Evolutionary conservation across 164 flowering plant genomes (phyloP).

Genomic region (Macadamia integrifolia): DNA sequence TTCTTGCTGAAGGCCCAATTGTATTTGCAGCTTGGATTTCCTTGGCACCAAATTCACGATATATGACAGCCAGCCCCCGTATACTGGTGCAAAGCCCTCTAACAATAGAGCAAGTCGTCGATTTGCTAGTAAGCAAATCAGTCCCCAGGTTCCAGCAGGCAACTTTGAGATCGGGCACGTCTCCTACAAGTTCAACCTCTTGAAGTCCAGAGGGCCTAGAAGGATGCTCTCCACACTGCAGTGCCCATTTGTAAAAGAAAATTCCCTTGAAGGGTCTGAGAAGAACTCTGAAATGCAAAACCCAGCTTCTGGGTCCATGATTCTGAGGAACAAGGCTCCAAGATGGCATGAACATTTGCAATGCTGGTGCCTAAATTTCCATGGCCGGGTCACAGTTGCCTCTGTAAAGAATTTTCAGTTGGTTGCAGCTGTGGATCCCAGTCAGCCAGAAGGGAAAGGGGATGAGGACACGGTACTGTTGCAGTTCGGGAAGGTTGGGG

Average conservation of each 20-base stretch:
- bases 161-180: slow-evolving; percentile 62
- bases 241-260: slow-evolving; percentile 21
- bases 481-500: slow-evolving; percentile 88
- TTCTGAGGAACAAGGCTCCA: slow-evolving; percentile 76
- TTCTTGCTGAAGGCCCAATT: not conserved
- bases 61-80: slow-evolving; percentile 65
- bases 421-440: slow-evolving; percentile 64
- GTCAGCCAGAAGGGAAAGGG: slow-evolving; percentile 68
- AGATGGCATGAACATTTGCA: slow-evolving; percentile 94
- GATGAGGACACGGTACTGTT: slow-evolving; percentile 84
- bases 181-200: slow-evolving; percentile 64
- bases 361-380: slow-evolving; percentile 97
- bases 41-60: slow-evolving; percentile 69
- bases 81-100: slow-evolving; percentile 55
- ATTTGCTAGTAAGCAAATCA: slow-evolving; percentile 61
- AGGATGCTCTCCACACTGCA: slow-evolving; percentile 59
- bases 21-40: slow-evolving; percentile 52
- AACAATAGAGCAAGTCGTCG: slow-evolving; percentile 46
- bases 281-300: slow-evolving; percentile 23
- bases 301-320: slow-evolving; percentile 26
- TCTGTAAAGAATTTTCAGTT: slow-evolving; percentile 95
- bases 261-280: slow-evolving; percentile 6
- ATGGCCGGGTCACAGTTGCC: slow-evolving; percentile 93
- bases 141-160: slow-evolving; percentile 64
- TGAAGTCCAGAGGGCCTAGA: slow-evolving; percentile 72